Evolutionary conservation across 768 basidiomycete species (phyloP).

Genomic region (Lactarius quietus): DNA sequence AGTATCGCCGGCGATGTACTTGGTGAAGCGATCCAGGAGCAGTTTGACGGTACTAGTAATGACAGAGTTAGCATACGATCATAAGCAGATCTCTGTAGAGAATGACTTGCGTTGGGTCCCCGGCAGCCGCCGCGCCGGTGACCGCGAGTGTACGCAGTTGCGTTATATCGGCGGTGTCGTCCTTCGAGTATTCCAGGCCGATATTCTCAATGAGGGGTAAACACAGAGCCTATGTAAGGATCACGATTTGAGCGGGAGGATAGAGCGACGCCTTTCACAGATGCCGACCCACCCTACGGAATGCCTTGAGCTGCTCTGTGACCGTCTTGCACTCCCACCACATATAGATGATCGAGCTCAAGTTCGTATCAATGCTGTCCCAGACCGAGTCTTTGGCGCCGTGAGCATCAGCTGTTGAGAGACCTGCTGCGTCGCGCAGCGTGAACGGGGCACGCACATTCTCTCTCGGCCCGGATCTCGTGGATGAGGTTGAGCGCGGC

Average conservation of each 20-base stretch:
- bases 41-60: constrained; percentile 67
- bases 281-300: constrained; percentile 49
- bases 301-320: constrained; percentile 51
- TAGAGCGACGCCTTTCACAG: neutral
- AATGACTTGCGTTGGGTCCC: constrained; percentile 38
- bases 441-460: constrained; percentile 49
- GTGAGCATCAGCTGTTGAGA: constrained; percentile 6
- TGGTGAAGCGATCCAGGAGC: constrained; percentile 63
- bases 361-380: constrained; percentile 58
- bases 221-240: constrained; percentile 50
- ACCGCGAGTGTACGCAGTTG: constrained; percentile 77
- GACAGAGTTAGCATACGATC: constrained; percentile 28
- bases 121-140: constrained; percentile 46
- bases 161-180: constrained; percentile 64
- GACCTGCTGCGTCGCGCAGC: too few relatives aligned
- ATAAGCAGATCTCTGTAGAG: neutral
- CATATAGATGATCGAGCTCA: constrained; percentile 52
- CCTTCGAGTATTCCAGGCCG: constrained; percentile 67
- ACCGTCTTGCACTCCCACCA: constrained; percentile 81
- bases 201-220: constrained; percentile 72
- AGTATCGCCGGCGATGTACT: constrained; percentile 68
- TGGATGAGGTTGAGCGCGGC: constrained; percentile 71
- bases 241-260: neutral
- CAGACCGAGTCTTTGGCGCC: constrained; percentile 72
- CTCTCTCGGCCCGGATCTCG: constrained; percentile 66